Evolutionary conservation across 768 basidiomycete species (phyloP), one percentile per base, ranked within the genome.

Genomic region (Suillus variegatus): DNA sequence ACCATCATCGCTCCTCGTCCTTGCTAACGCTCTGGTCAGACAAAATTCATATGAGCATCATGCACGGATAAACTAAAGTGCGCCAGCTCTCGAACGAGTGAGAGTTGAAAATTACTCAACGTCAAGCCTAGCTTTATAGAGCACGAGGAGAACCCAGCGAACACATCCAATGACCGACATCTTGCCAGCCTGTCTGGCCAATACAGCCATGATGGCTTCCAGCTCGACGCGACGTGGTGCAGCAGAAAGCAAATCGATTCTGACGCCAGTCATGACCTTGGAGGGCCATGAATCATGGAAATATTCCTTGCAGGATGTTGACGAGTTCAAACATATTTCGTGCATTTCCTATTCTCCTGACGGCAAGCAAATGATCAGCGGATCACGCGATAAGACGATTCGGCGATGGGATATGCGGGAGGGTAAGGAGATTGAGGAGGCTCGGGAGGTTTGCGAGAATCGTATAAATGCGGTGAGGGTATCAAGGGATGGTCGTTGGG

Each of bases 391-490:
- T 14, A 25, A 51, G 3, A 25, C 49, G 1, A 16, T 8, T 51
- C 49, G 25, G 49, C 22, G 25, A 51, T 51, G 25, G 49, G 7
- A 51, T 7, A 25, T 51, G 49, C 49, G 22, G 22, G 25, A 51
- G 25, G 49, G 49, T 16, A 25, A 51, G 25, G 49, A 25, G 14
- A 25, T 51, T 16, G 7, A 25, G 7, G 14, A 51, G 22, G 49
- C 14, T 25, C 49, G 49, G 14, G 49, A 51, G 7, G 25, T 25
- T 25, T 16, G 25, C 7, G 7, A 51, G 1, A 2, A 6, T 22
- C 0, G 1, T 51, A 8, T 51, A 8, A 0, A 25, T 0, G n/a
- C 2, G n/a, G 49, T 25, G 14, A 6, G 3, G 49, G 13, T 25
- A 8, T 51, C 49, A 51, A 51, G 25, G 25, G 25, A 51, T 25